These are phyloP conservation scores for Metschnikowia santaceciliae DNA, from an alignment of 805 yeast genomes.

Conservation along the genomic window DNA sequence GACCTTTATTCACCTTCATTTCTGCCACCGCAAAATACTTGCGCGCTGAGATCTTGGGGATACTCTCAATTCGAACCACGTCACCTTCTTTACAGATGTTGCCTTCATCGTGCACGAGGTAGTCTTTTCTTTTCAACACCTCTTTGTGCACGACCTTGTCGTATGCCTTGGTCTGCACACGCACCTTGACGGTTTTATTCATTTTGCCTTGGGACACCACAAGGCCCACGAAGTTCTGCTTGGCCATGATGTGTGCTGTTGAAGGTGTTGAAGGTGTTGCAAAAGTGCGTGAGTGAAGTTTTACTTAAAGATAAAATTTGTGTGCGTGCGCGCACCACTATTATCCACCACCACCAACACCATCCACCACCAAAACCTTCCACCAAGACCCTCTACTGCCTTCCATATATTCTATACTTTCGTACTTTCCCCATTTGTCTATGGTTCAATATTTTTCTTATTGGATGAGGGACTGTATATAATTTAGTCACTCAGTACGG, in stretches of 20 bases:
- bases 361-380: neutral
- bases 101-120: constrained; percentile 90
- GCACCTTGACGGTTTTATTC: constrained; percentile 91
- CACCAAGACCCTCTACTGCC: neutral
- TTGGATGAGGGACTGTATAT: too few relatives aligned
- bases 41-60: constrained; percentile 77
- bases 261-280: neutral
- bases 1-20: constrained; percentile 83
- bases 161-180: constrained; percentile 74
- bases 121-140: constrained; percentile 73
- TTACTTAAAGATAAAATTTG: neutral
- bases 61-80: constrained; percentile 85
- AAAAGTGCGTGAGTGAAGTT: neutral
- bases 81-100: constrained; percentile 92
- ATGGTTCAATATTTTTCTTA: too few relatives aligned
- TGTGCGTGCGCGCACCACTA: constrained; percentile 6
- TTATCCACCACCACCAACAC: neutral
- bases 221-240: constrained; percentile 87
- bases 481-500: too few relatives aligned
- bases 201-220: constrained; percentile 95
- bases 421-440: too few relatives aligned
- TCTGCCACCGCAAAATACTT: constrained; percentile 92
- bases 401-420: too few relatives aligned
- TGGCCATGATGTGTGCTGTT: constrained; percentile 53
- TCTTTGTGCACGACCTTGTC: constrained; percentile 72